These are phyloP conservation scores for Quambalaria eucalypti DNA, from an alignment of 1,284 basidiomycete species.

Conservation along the genomic window DNA sequence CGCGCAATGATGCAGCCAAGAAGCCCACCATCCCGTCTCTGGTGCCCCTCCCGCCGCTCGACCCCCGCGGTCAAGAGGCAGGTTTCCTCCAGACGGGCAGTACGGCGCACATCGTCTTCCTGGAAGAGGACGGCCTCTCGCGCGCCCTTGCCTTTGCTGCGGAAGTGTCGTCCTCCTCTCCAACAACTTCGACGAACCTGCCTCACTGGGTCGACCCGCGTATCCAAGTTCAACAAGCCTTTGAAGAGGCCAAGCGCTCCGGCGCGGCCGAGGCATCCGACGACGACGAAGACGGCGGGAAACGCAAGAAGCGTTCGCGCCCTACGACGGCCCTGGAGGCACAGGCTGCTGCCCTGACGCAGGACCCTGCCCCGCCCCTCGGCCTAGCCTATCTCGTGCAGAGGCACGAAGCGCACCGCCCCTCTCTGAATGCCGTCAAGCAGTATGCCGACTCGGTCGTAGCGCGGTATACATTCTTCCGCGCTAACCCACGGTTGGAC, in stretches of 20 bases:
- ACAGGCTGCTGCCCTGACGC: neutral
- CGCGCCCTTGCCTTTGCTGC: slow-evolving; percentile 20
- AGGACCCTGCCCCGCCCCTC: slow-evolving; percentile 9
- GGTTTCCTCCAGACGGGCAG: slow-evolving; percentile 19
- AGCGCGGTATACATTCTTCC: slow-evolving; percentile 27
- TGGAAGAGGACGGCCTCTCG: slow-evolving; percentile 21
- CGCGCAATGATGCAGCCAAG: neutral
- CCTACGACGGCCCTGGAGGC: neutral
- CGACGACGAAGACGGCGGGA: neutral
- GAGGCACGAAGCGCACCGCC: slow-evolving; percentile 18
- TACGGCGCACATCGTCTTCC: slow-evolving; percentile 36
- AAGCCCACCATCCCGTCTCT: neutral
- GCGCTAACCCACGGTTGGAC: slow-evolving; percentile 27
- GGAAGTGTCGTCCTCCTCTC: slow-evolving; percentile 3
- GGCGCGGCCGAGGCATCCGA: neutral
- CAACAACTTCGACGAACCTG: too few species aligned
- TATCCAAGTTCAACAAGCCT: slow-evolving; percentile 3
- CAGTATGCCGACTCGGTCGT: slow-evolving; percentile 26
- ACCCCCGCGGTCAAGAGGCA: slow-evolving; percentile 5
- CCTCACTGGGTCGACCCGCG: slow-evolving; percentile 13
- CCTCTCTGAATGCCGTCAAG: slow-evolving; percentile 17
- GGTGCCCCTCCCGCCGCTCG: slow-evolving; percentile 6
- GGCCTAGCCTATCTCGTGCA: slow-evolving; percentile 28
- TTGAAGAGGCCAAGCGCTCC: neutral
- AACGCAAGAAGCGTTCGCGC: neutral